Evolutionary conservation across 805 yeast genomes (phyloP).

Genomic region (Wickerhamiella dianesei): DNA sequence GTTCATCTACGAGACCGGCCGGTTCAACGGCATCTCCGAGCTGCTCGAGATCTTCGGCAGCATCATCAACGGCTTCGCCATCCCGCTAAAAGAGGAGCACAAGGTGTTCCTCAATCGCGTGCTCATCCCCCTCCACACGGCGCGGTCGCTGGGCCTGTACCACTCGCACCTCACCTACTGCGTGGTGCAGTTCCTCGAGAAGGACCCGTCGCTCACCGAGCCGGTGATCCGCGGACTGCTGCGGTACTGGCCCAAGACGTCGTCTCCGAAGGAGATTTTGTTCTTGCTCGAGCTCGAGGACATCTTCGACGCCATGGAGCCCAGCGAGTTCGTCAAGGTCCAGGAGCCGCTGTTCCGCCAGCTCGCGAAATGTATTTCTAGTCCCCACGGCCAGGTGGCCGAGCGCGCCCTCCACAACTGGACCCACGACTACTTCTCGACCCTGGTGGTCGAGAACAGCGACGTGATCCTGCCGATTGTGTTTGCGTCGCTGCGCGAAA

Average conservation of each 20-base stretch:
- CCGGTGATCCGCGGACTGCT: slow-evolving; percentile 91
- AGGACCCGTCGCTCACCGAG: slow-evolving; percentile 82
- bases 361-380: slow-evolving; percentile 80
- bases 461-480: slow-evolving; percentile 86
- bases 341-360: slow-evolving; percentile 91
- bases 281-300: slow-evolving; percentile 93
- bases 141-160: slow-evolving; percentile 71
- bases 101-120: slow-evolving; percentile 78
- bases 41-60: slow-evolving; percentile 88
- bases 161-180: slow-evolving; percentile 97
- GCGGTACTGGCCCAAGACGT: slow-evolving; percentile 93
- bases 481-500: slow-evolving; percentile 77
- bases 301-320: slow-evolving; percentile 91
- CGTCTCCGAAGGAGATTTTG: slow-evolving; percentile 91
- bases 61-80: slow-evolving; percentile 93
- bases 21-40: slow-evolving; percentile 93
- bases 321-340: slow-evolving; percentile 77
- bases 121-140: slow-evolving; percentile 84
- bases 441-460: slow-evolving; percentile 73
- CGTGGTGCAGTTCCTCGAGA: slow-evolving; percentile 89
- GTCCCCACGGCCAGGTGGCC: slow-evolving; percentile 94
- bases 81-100: slow-evolving; percentile 94
- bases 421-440: slow-evolving; percentile 87
- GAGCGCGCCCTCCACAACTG: slow-evolving; percentile 90
- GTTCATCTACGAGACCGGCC: slow-evolving; percentile 86